Evolutionary conservation across 2,329 filamentous ascomycete genomes (phyloP).

Genomic region (Fusarium decemcellulare): DNA sequence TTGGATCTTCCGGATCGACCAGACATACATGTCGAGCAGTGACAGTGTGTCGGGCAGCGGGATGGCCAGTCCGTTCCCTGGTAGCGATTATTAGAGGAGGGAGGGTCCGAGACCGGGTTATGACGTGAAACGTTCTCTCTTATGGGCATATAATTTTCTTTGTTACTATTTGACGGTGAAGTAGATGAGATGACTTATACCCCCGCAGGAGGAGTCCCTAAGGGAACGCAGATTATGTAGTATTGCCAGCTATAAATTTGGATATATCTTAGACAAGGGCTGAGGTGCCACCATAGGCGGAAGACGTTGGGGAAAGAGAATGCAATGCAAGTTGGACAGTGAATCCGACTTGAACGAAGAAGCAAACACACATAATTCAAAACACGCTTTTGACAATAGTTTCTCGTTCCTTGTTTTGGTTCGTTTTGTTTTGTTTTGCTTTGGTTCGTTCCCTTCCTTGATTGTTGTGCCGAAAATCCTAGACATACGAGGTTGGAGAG

Average conservation of each 20-base stretch:
- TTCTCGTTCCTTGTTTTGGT: neutral
- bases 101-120: constrained; percentile 38
- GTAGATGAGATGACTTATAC: constrained; percentile 51
- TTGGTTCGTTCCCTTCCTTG: neutral
- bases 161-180: constrained; percentile 47
- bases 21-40: constrained; percentile 73
- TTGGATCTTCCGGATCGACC: constrained; percentile 96
- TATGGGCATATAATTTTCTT: constrained; percentile 46
- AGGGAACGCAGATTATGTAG: constrained; percentile 43
- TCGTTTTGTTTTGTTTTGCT: no score
- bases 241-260: constrained; percentile 36
- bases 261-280: constrained; percentile 42
- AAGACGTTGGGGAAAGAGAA: constrained; percentile 3
- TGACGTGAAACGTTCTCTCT: constrained; percentile 48
- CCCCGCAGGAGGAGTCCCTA: constrained; percentile 41
- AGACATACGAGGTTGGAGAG: neutral
- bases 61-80: constrained; percentile 52
- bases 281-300: constrained; percentile 16
- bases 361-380: neutral
- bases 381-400: neutral
- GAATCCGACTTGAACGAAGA: neutral
- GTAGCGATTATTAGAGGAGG: constrained; percentile 49
- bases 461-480: neutral
- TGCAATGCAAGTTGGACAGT: constrained; percentile 3
- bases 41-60: constrained; percentile 58